Evolutionary conservation across 2,329 filamentous ascomycete species (phyloP), one percentile per base, ranked within the genome.

Genomic region (Fusarium tanahbumbuense): DNA sequence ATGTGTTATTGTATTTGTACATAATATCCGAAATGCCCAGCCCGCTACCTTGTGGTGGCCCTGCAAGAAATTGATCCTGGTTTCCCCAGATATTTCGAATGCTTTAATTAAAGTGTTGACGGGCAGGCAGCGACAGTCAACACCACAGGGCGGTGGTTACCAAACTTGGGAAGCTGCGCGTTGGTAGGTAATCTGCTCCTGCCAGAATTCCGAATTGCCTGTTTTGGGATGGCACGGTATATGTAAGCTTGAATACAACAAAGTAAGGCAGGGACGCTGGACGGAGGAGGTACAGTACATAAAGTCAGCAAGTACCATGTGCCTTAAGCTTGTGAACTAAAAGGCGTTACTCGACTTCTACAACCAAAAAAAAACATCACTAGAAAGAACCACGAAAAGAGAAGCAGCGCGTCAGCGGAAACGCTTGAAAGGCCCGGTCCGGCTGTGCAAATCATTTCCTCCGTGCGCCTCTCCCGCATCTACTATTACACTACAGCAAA

Each of bases 11-110:
- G 23, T 42, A 41, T n/a, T 47, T 37, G 34, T 37, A n/a, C 34
- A 15, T 47, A 55, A 40, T 30, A 40, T 49, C 53, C 28, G 53
- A 27, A 28, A n/a, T 25, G 48, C 32, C 34, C 18, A 41, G 22
- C 23, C 49, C n/a, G 41, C n/a, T 27, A 41, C 22, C 49, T 41
- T 25, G 23, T 13, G 50, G 49, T 65, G 45, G 44, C 28, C 37
- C 44, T 57, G 30, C 32, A 37, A 30, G 22, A 53, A 16, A 65
- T n/a, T n/a, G 30, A 69, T 53, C 42, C 53, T 44, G 47, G 58
- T 55, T 64, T 67, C 68, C 64, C 67, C 68, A 60, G 67, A 68
- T 49, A 53, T 44, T 34, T 25, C 34, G 27, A 49, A 57, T 55
- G 41, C 32, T 50, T 63, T 30, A 34, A 61, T 32, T 65, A 30